Percentiles rank a stretch among this genome's conserved stretches.
phyloP scores from a whole-genome alignment of 139 green algal genomes.

The Picochlorum sp. region DNA sequence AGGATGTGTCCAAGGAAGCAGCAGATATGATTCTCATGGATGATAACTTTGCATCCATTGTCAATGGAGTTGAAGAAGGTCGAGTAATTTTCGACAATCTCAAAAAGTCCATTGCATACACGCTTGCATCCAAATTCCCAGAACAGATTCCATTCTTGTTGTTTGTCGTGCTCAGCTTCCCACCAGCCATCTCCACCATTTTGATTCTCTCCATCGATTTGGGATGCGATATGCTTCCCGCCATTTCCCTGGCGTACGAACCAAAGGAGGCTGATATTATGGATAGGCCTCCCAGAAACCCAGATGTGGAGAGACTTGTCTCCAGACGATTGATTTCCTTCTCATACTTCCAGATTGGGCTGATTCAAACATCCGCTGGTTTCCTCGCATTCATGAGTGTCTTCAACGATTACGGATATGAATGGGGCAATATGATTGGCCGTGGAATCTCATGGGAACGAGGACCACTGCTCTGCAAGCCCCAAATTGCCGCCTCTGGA shows the following conservation, averaged over 20 bases:
- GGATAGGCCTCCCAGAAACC: conserved; percentile 55
- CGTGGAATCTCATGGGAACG: conserved; percentile 37
- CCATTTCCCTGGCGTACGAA: conserved; percentile 80
- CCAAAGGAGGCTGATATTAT: conserved; percentile 70
- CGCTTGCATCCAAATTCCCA: conserved; percentile 64
- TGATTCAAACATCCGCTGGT: conserved; percentile 50
- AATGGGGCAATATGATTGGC: conserved; percentile 40
- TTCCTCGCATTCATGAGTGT: conserved; percentile 70
- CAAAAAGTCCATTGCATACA: conserved; percentile 79
- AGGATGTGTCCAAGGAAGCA: conserved; percentile 72
- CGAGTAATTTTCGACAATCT: conserved; percentile 82
- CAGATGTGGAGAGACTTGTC: conserved; percentile 53
- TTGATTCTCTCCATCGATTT: conserved; percentile 77
- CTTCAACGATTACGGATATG: conserved; percentile 74
- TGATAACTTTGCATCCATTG: conserved; percentile 83
- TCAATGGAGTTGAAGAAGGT: conserved; percentile 69
- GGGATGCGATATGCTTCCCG: conserved; percentile 67
- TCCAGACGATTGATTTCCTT: conserved; percentile 51
- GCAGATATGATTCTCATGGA: conserved; percentile 79
- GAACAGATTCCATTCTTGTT: conserved; percentile 61
- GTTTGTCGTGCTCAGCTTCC: conserved; percentile 50
- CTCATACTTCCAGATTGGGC: conserved; percentile 71
- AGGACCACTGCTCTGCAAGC: conserved; percentile 44
- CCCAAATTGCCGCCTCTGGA: conserved; percentile 10
- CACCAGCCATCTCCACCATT: conserved; percentile 67